Base-by-base conservation (phyloP, 805 yeast genomes). In the Starmerella tilneyi region DNA sequence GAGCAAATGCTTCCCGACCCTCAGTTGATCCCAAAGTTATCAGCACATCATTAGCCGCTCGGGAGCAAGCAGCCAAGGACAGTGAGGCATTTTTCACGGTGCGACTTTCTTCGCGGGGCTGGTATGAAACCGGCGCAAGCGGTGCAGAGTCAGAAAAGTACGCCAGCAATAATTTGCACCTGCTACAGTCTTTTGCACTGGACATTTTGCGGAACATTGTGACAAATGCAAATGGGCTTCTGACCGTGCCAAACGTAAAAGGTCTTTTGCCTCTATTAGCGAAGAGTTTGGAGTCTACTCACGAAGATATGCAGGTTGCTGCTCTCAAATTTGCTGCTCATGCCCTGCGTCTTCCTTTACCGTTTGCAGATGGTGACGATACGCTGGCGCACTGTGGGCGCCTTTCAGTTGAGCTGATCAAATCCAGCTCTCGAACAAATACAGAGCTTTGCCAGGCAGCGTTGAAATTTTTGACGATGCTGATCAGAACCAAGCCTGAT, bases 361-460 rank as follows among this genome's bases (percentile, higher is more conserved):
- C 77, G 3, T 43, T 51, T 19, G 73, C 72, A 11, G 53, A 49
- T 6, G 61, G 66, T n/a, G 71, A 71, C 44, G 63, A 59, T 4
- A 48, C 50, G 15, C 39, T 60, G 1, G 40, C 47, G 4, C 40
- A 38, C n/a, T 47, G 57, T 42, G 65, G 64, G 24, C 39, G 55
- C 1, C 53, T 61, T 16, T 56, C 66, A 0, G 54, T 66, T 28
- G 73, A 66, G 13, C 70, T 86, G 19, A 71, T 89, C 33, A 79
- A 79, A 57, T 82, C 82, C 52, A 74, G 81, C 41, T 86, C 96
- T 5, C 67, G 78, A 1, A 85, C 95, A 0, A 78, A 79, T 44
- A 72, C 79, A 27, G 94, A 84, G 44, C 59, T 89, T 12, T 80
- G 85, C 57, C 97, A 89, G 61, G 73, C 82, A 13, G 73, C 86